Base-by-base conservation (phyloP, 1,139 yeast species). In the Hemisphaericaspora xylanilytica region DNA sequence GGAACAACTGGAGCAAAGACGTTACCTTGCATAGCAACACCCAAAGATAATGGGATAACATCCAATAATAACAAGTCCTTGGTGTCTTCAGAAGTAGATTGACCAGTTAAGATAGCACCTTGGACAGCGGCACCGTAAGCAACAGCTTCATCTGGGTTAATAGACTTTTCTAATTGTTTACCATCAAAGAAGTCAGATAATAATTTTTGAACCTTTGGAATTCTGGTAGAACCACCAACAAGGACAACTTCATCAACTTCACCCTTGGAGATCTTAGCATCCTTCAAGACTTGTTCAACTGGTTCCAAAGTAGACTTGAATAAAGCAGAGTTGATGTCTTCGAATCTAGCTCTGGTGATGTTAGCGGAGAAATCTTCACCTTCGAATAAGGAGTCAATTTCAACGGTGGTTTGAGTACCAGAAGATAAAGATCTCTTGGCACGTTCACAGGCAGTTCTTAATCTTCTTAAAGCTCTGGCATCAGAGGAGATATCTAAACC, bases 1-100 rank as follows among this genome's bases (percentile, higher is more conserved):
- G 97, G 97, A 60, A 92, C 95, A 72, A 92, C 97, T 68, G 96
- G 94, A 67, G 97, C 97, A 65, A 89, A 88, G 62, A 92, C 92
- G 75, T 90, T 90, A 80, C 97, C 97, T 80, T 90, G 96, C 96
- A 90, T 92, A 75, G 97, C 97, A 70, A 92, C 97, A 87, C 98
- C 98, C 67, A 90, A 81, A 58, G 97, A 89, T 70, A 92, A 85
- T 75, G 97, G 97, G 66, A 90, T 92, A 67, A 90, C 97, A 80
- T 90, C 97, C 75, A 90, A 85, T 72, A 90, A 84, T 70, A 90
- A 83, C 70, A 90, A 82, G 78, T 90, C 97, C 80, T 90, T 87
- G 74, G 97, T 85, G 78, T 89, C 95, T 58, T 87, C 95, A 56
- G 95, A 85, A 58, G 97, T 88, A 62, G 95, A 86, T 80, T 88